phyloP scores from a whole-genome alignment of 192 early-diverging fungal genomes.

The Backusella tarrabulga region DNA sequence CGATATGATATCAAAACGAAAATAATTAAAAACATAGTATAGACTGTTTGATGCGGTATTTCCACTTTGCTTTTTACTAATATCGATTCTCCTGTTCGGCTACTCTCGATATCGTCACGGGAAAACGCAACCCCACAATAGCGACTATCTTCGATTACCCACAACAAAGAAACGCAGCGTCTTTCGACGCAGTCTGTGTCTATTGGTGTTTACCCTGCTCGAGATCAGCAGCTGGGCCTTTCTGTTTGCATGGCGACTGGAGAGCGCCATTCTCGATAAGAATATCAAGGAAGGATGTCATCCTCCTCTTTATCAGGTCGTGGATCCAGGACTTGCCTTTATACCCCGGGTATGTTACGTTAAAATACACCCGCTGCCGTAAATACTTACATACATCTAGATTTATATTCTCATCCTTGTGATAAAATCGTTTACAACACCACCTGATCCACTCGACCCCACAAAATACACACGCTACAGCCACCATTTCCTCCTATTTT shows the following conservation, averaged over 20 bases:
- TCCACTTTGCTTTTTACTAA: not conserved
- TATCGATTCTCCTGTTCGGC: not conserved
- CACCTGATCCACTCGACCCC: slow-evolving; percentile 25
- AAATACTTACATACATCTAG: not conserved
- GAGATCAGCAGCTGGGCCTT: slow-evolving; percentile 35
- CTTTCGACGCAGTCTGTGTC: slow-evolving; percentile 11
- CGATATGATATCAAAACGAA: not conserved
- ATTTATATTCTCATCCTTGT: slow-evolving; percentile 34
- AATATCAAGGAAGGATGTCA: not conserved
- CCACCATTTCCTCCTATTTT: slow-evolving; percentile 32
- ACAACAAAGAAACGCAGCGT: slow-evolving; percentile 13
- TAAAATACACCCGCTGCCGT: no score
- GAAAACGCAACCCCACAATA: not conserved
- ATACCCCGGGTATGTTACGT: slow-evolving; percentile 16
- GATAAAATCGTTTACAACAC: slow-evolving; percentile 32
- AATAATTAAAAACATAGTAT: not conserved
- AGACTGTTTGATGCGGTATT: slow-evolving; percentile 16
- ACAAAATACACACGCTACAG: slow-evolving; percentile 33
- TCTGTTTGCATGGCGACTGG: slow-evolving; percentile 33
- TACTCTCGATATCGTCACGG: not conserved
- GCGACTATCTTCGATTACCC: slow-evolving; percentile 28
- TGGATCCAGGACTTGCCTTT: slow-evolving; percentile 20
- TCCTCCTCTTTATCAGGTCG: slow-evolving; percentile 20
- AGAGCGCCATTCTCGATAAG: slow-evolving; percentile 24
- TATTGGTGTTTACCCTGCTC: slow-evolving; percentile 18